These are phyloP conservation scores for Colletotrichum horii DNA, from an alignment of 2,329 filamentous ascomycete genomes.

Conservation along the genomic window DNA sequence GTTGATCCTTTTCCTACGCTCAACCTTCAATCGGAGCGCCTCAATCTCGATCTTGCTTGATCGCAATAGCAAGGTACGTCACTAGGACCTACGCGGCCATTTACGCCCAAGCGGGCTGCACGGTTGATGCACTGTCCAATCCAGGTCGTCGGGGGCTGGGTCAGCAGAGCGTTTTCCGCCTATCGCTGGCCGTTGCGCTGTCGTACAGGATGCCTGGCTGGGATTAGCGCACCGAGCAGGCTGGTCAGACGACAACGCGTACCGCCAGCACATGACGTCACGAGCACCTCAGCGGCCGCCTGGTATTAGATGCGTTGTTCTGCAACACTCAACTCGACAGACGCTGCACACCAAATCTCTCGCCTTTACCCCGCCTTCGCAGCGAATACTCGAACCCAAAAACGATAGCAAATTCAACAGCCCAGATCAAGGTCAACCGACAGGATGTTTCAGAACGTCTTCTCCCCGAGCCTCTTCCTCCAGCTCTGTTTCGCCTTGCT, in stretches of 20 bases:
- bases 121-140: neutral
- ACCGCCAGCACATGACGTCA: neutral
- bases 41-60: neutral
- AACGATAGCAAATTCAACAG: neutral
- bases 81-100: neutral
- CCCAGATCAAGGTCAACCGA: neutral
- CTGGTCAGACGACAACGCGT: neutral
- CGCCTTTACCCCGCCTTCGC: neutral
- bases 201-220: neutral
- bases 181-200: neutral
- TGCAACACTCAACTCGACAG: neutral
- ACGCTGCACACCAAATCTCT: neutral
- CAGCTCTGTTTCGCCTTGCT: constrained; percentile 58
- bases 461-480: constrained; percentile 48
- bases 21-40: neutral
- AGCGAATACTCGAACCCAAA: neutral
- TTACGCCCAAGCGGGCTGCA: neutral
- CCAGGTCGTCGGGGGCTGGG: neutral
- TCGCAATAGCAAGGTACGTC: neutral
- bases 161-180: neutral
- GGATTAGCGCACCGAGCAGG: neutral
- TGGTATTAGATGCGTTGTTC: neutral
- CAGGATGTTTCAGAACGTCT: neutral
- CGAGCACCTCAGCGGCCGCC: neutral
- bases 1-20: neutral